phyloP scores from a whole-genome alignment of 1,284 basidiomycete species.

The Melanopsichium pennsylvanicum region DNA sequence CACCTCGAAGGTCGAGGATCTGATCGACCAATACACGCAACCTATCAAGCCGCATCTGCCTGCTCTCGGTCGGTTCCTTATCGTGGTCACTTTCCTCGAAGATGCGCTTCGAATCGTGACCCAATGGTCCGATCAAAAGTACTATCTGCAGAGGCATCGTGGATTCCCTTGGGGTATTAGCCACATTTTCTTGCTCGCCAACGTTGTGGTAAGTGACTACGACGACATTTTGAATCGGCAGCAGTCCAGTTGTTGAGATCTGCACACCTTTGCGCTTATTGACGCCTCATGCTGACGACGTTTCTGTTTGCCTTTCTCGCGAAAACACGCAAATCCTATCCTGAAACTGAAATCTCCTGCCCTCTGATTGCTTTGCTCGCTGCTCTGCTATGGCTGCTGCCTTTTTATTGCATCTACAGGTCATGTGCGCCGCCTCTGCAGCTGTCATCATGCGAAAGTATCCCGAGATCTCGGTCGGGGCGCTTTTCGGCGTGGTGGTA shows the following conservation, averaged over 20 bases:
- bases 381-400: too few relatives aligned
- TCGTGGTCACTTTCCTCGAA: conserved; percentile 97
- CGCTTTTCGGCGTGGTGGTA: conserved; percentile 88
- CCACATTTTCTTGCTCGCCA: conserved; percentile 88
- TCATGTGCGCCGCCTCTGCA: conserved; percentile 85
- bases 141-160: conserved; percentile 76
- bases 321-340: too few relatives aligned
- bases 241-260: too few relatives aligned
- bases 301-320: background rate
- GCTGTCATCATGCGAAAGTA: conserved; percentile 86
- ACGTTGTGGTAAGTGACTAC: conserved; percentile 84
- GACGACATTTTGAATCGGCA: background rate
- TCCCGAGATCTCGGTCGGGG: conserved; percentile 87
- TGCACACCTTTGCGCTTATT: too few relatives aligned
- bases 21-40: conserved; percentile 89
- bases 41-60: conserved; percentile 94
- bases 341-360: too few relatives aligned
- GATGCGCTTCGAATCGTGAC: conserved; percentile 92
- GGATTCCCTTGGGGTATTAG: conserved; percentile 93
- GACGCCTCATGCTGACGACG: background rate
- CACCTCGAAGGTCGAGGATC: conserved; percentile 82
- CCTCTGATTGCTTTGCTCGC: too few relatives aligned
- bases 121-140: conserved; percentile 92
- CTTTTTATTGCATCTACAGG: conserved; percentile 14
- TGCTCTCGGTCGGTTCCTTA: conserved; percentile 92